Base-by-base conservation (phyloP, 495 filamentous ascomycete species). In the Usnea hakonensis region DNA sequence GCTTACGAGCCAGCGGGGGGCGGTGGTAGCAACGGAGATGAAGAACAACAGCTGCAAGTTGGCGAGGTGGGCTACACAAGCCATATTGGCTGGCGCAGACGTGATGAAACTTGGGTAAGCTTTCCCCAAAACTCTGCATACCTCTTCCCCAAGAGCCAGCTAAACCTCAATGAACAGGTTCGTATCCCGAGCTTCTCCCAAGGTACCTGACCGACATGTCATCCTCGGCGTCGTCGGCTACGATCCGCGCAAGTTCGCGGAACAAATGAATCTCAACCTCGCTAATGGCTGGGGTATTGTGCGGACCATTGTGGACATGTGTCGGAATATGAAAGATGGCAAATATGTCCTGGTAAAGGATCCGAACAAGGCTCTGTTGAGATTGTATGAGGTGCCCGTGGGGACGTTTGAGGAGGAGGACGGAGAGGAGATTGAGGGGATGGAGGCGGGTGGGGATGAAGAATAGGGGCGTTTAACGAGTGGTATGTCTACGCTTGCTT, bases 11-110 rank as follows among this genome's bases (percentile, higher is more conserved):
- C 91, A 96, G 79, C 85, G 94, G 62, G 94, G 94, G 81, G 94
- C 94, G 33, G 92, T 97, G 36, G 88, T 98, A 19, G 94, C 94
- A 23, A 98, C 94, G n/a, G 94, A 94, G 76, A 98, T 98, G 94
- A 98, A 98, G 87, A 98, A 98, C 83, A 98, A 98, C 82, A 89
- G 85, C 70, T 93, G 88, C 84, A 98, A 98, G 80, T 85, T 98
- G 59, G 95, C 94, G 38, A 80, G 94, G 68, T 98, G 94, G 94
- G 95, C 94, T 23, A 89, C 90, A 57, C 94, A 98, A 79, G 87
- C 86, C 67, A 96, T 97, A 70, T 83, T 98, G 46, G 92, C 94
- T 70, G 91, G 91, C 76, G 92, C 94, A 23, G 93, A 97, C 73
- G 80, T 87, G 63, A 97, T 98, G 90, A 98, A 97, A 81, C 85